Conservation (phyloP, 306 rosid genomes). For the Cucurbita argyrosperma region DNA sequence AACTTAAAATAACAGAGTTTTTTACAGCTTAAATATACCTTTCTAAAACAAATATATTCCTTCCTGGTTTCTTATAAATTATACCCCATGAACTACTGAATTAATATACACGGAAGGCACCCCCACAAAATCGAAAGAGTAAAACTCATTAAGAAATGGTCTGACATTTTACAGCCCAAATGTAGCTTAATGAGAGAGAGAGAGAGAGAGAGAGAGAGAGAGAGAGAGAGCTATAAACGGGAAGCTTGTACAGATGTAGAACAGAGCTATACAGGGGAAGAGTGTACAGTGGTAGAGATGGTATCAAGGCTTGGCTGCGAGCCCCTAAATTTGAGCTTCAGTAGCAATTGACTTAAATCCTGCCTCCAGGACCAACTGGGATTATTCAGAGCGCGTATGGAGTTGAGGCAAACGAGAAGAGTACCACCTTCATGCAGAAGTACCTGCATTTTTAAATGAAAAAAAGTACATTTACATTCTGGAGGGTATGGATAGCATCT, state of each 20-base stretch:
- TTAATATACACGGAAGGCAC: neutral
- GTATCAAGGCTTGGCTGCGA: constrained; percentile 7
- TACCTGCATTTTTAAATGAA: constrained; percentile 35
- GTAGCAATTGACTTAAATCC: constrained; percentile 26
- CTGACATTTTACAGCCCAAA: neutral
- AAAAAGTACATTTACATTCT: neutral
- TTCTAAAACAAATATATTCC: neutral
- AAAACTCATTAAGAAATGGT: neutral
- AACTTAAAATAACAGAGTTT: too few relatives aligned
- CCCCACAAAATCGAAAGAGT: neutral
- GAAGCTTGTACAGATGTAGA: neutral
- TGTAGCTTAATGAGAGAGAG: neutral
- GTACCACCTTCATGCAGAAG: constrained; percentile 98
- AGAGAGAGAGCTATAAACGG: neutral
- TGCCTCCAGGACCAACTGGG: constrained; percentile 85
- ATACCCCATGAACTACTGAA: neutral
- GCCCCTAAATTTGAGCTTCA: constrained; percentile 29
- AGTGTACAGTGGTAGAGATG: constrained; percentile 4
- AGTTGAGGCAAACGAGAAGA: constrained; percentile 85
- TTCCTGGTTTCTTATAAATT: neutral
- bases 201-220: neutral
- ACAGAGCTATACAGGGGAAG: neutral
- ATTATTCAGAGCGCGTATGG: constrained; percentile 64
- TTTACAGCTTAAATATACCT: neutral
- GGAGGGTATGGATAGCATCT: neutral